Evolutionary conservation across 2,329 filamentous ascomycete genomes (phyloP), one percentile per base, ranked within the genome.

Genomic region (Fonsecaea pedrosoi): DNA sequence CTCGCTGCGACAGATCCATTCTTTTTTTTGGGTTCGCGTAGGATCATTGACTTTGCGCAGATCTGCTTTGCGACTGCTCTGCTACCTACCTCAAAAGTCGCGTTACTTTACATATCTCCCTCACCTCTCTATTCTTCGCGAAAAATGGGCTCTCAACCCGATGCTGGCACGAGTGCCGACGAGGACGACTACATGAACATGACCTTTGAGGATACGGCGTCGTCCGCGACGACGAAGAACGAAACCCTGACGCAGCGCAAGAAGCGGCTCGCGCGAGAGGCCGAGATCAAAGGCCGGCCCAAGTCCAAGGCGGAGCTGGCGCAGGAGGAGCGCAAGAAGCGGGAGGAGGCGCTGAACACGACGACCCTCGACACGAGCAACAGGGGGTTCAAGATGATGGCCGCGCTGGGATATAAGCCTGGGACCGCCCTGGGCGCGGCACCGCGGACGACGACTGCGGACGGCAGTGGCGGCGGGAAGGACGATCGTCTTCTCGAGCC

Each of bases 181-280:
- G 92, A 93, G 70, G 93, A 97, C 70, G 95, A 99, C 79, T 98
- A 99, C 83, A 96, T 99, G 91, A 92, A 90, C 73, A 98, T 99
- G 94, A 85, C 89, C 13, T 94, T 99, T 76, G 84, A 87, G 18
- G 91, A 96, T 64, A 84, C 87, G 0, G 78, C 78, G 18, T 62
- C 69, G 25, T 75, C 79, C 7, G 25, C 25, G 25, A 25, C 25
- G 25, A 75, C 75, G 37, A 78, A 81, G 64, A 85, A 84, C 70
- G 88, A 91, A 76, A 89, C 88, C 10, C 87, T 87, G 25, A 82
- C 88, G 0, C 87, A 91, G 74, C 83, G 84, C 7, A 80, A 85
- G 34, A 82, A 83, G 72, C 84, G 83, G 73, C 86, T 70, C 60
- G 66, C 70, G 79, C 88, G 89, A 62, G 90, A 91, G 78, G 86